Evolutionary conservation across 2,329 filamentous ascomycete genomes (phyloP).

Genomic region (Chaetomiaceae sp.): DNA sequence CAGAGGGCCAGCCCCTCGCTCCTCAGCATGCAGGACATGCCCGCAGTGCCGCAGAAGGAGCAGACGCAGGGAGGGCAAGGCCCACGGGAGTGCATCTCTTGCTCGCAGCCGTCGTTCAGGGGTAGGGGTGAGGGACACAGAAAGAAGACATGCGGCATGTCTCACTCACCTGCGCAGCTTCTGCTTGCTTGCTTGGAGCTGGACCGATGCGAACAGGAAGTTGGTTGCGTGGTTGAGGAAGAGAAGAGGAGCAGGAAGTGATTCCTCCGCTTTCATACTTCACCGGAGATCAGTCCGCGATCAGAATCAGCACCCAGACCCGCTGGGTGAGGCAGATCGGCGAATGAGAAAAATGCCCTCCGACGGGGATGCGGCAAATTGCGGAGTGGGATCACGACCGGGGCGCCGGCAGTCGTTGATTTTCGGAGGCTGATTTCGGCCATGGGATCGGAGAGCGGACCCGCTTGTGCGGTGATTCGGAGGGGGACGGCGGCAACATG

Average conservation of each 20-base stretch:
- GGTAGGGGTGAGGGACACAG: not conserved
- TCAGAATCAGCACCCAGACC: not conserved
- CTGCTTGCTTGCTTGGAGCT: not conserved
- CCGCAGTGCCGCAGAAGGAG: not conserved
- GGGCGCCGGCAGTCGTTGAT: not conserved
- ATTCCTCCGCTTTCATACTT: not conserved
- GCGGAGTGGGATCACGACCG: not conserved
- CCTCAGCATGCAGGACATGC: not conserved
- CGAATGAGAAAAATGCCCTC: not conserved
- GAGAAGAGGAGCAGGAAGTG: not conserved
- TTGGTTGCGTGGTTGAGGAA: not conserved
- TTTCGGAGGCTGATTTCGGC: slow-evolving; percentile 1
- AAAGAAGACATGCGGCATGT: not conserved
- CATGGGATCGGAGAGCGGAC: not conserved
- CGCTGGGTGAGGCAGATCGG: not conserved
- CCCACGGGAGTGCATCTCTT: not conserved
- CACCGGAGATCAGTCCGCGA: not conserved
- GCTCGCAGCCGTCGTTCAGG: not conserved
- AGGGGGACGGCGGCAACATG: not conserved
- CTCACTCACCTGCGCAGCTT: not conserved
- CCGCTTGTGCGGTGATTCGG: not conserved
- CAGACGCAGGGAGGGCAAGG: not conserved
- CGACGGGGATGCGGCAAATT: not conserved
- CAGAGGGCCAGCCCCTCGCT: not conserved
- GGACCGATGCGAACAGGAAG: not conserved